These are phyloP conservation scores for Mesembryanthemum crystallinum DNA, from an alignment of 148 eudicot species.

Conservation along the genomic window DNA sequence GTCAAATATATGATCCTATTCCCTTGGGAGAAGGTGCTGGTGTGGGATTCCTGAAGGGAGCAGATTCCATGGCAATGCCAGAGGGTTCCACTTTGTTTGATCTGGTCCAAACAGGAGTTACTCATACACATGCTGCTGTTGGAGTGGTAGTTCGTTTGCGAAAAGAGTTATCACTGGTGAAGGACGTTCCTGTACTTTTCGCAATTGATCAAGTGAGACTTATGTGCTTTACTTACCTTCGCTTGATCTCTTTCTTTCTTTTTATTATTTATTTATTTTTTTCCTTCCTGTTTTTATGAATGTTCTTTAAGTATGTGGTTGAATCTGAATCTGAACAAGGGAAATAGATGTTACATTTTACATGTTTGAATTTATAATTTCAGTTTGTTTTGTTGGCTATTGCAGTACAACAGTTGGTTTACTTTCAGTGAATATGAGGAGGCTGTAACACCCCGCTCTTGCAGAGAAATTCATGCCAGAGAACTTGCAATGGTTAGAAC, in stretches of 20 bases:
- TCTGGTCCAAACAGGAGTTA: constrained; percentile 67
- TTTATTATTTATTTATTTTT: background rate
- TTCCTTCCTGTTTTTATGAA: constrained; percentile 6
- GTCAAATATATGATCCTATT: constrained; percentile 74
- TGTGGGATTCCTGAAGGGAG: constrained; percentile 78
- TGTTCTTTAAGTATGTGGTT: constrained; percentile 1
- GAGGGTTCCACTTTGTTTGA: constrained; percentile 73
- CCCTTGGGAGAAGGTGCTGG: constrained; percentile 93
- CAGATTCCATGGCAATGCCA: constrained; percentile 62
- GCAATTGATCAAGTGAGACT: constrained; percentile 84
- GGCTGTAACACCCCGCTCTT: constrained; percentile 74
- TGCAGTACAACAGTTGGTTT: constrained; percentile 93
- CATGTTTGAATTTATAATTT: constrained; percentile 8
- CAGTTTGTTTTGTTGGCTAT: constrained; percentile 22
- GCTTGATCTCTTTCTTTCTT: constrained; percentile 1
- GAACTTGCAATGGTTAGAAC: constrained; percentile 71
- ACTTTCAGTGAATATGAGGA: constrained; percentile 78
- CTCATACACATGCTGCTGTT: constrained; percentile 79
- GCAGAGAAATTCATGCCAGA: constrained; percentile 74
- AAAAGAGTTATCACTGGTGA: constrained; percentile 75
- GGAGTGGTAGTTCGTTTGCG: constrained; percentile 88
- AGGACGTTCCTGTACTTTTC: constrained; percentile 73
- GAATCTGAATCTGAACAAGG: background rate
- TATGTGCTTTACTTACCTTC: constrained; percentile 1
- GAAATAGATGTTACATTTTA: background rate